Conservation (phyloP, 129 eudicot genomes). For the Tanacetum coccineum region DNA sequence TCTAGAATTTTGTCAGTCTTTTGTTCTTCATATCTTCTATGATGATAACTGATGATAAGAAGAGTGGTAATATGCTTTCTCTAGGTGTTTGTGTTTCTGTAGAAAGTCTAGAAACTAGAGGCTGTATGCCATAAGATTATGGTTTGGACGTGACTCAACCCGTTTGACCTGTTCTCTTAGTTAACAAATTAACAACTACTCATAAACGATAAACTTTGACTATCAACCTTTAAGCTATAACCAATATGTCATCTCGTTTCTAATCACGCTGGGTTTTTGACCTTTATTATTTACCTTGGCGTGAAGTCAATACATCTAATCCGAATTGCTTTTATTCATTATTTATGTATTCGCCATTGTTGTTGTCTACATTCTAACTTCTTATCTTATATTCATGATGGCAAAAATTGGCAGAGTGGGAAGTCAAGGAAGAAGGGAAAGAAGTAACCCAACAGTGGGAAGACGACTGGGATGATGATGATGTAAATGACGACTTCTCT, state of each 20-base stretch:
- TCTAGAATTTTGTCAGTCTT: too few species aligned
- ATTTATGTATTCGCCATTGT: neutral
- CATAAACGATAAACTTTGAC: neutral
- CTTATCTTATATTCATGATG: slow-evolving; percentile 11
- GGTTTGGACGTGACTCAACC: too few species aligned
- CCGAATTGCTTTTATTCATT: neutral
- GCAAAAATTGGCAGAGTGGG: slow-evolving; percentile 52
- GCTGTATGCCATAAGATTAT: too few species aligned
- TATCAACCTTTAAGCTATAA: neutral
- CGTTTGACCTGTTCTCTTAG: too few species aligned
- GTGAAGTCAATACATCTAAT: neutral
- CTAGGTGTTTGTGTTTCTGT: too few species aligned
- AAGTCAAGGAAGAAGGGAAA: slow-evolving; percentile 64
- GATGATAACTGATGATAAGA: too few species aligned
- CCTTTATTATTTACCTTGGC: neutral
- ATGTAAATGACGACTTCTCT: slow-evolving; percentile 86
- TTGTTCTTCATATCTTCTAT: too few species aligned
- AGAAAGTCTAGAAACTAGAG: too few species aligned
- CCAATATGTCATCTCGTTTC: neutral
- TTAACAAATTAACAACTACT: neutral
- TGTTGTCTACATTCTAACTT: slow-evolving; percentile 5
- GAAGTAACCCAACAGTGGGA: slow-evolving; percentile 87
- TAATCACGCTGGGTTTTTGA: neutral
- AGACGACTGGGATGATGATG: slow-evolving; percentile 98
- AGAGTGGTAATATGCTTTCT: too few species aligned